Conservation (phyloP, 2,329 filamentous ascomycete species). For the Tolypocladium tropicale region DNA sequence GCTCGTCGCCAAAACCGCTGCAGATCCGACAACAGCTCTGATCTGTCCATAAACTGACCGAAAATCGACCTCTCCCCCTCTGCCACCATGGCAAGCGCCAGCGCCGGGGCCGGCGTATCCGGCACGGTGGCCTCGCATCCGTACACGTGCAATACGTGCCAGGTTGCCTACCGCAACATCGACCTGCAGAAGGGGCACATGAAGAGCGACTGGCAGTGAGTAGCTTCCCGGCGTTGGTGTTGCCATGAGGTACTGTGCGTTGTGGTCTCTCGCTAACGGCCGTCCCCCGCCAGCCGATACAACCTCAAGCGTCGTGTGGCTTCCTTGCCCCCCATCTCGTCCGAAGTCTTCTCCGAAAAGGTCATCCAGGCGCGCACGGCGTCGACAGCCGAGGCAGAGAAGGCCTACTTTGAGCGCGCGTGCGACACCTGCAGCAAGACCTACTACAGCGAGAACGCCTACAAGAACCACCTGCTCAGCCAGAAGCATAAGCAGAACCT, state of each 20-base stretch:
- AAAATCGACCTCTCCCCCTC: not conserved
- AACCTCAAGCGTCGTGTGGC: constrained; percentile 94
- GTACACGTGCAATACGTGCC: constrained; percentile 97
- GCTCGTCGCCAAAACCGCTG: not conserved
- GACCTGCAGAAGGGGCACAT: constrained; percentile 92
- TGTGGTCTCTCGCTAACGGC: not conserved
- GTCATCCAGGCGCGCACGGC: constrained; percentile 83
- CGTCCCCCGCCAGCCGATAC: constrained; percentile 54
- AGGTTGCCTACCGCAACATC: constrained; percentile 89
- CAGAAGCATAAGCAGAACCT: constrained; percentile 68
- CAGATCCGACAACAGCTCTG: not conserved
- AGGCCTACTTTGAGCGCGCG: constrained; percentile 75
- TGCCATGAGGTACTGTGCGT: not conserved
- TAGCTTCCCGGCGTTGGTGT: constrained; percentile 13
- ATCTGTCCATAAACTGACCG: not conserved
- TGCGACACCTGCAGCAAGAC: constrained; percentile 82
- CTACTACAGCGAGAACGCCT: constrained; percentile 95
- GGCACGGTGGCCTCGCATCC: constrained; percentile 54
- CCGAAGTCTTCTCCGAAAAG: constrained; percentile 91
- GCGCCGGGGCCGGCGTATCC: constrained; percentile 18
- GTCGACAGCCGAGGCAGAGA: constrained; percentile 74
- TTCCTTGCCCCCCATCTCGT: constrained; percentile 78
- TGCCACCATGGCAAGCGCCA: constrained; percentile 34
- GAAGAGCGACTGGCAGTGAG: constrained; percentile 98
- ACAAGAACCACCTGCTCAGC: constrained; percentile 82